Base-by-base conservation (phyloP, 352 stramenopile species). In the Pythium plurisporium region DNA sequence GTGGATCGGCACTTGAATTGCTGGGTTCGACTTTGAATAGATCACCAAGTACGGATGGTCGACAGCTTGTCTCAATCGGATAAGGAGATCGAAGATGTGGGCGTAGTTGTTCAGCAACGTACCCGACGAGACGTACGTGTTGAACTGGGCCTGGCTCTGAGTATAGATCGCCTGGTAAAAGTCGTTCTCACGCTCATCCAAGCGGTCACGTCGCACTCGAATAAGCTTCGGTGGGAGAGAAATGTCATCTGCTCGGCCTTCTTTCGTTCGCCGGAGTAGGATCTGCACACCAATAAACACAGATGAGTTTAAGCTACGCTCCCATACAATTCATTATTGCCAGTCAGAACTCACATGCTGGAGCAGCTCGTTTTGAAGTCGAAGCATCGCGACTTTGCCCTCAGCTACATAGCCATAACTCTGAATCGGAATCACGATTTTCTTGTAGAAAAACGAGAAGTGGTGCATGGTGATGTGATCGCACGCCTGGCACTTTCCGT, bases 101-200 rank as follows among this genome's bases (percentile, higher is more conserved):
- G 96, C 96, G 66, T 99, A 99, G 70, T 99, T 99, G 84, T 99
- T 99, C n/a, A 99, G 73, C 20, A 99, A 68, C 48, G 97, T 99
- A 14, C 97, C 97, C 17, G 83, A 89, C 31, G 92, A 88, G 22
- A 99, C 94, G 66, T 99, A 99, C 10, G 97, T 98, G 78, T 99
- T 94, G 70, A 99, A 99, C 59, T 98, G 91, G 12, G 93, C 91
- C 72, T 98, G 89, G 31, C 89, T 98, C 62, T 99, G 92, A 4
- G 94, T 99, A 77, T 99, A 99, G 37, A 94, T 94, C 0, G 96
- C 96, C 67, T 98, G 86, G 72, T 99, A 99, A 64, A 99, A 99
- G 71, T 99, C 97, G 59, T 98, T 94, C 70, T 98, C 91, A 29
- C 87, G 82, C 60, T 95, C 86, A 42, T 97, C 86, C 11, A 97